Conservation (phyloP, 1,139 yeast species). For the Kurtzmaniella natalensis region DNA sequence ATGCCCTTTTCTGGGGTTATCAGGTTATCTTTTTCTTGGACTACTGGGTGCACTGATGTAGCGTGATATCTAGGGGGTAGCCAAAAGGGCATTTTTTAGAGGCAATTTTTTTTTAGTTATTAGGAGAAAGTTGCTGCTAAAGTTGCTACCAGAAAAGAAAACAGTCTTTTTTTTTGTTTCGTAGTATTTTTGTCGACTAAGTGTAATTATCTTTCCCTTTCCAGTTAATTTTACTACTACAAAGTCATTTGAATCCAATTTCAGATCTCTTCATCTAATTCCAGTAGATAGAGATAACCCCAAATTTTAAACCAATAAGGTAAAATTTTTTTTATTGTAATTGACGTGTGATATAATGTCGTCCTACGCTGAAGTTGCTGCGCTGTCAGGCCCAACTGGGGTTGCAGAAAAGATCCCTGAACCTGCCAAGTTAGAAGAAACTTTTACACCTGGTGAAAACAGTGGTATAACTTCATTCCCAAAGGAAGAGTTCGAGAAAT, state of each 20-base stretch:
- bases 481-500: slow-evolving; percentile 24
- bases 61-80: not conserved
- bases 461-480: slow-evolving; percentile 26
- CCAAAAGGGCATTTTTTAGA: not conserved
- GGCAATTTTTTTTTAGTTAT: not conserved
- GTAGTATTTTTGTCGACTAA: no score
- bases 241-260: no score
- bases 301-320: no score
- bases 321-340: no score
- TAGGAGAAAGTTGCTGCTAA: not conserved
- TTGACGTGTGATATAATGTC: no score
- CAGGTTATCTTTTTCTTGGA: no score
- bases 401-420: slow-evolving; percentile 18
- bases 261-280: no score
- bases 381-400: slow-evolving; percentile 31
- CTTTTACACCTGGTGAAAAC: not conserved
- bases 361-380: slow-evolving; percentile 41
- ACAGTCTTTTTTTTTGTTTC: no score
- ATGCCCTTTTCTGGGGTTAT: no score
- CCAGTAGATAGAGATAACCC: no score
- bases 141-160: not conserved
- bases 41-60: not conserved
- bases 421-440: slow-evolving; percentile 23
- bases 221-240: no score
- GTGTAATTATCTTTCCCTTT: no score